Percentiles rank a stretch among this genome's conserved stretches.
These are phyloP conservation scores for Raddia guianensis DNA, from an alignment of 176 grass and related monocot genomes.

Conservation along the genomic window DNA sequence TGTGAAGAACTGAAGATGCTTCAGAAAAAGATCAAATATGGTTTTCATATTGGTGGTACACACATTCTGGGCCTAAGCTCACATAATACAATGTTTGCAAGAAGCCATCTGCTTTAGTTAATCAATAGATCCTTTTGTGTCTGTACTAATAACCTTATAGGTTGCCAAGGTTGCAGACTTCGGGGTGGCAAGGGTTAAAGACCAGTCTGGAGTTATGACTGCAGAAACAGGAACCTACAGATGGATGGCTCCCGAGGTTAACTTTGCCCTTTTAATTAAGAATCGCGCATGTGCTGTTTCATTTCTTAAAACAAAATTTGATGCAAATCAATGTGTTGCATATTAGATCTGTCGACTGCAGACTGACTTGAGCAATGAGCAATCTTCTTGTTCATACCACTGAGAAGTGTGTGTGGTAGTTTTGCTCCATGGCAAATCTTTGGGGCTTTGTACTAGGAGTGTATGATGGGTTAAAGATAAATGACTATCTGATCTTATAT, in stretches of 20 bases:
- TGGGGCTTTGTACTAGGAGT: neutral
- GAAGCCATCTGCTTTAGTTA: neutral
- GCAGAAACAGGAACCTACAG: slow-evolving; percentile 91
- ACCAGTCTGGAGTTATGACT: slow-evolving; percentile 87
- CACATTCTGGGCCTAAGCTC: neutral
- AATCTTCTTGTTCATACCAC: neutral
- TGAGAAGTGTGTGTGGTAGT: neutral
- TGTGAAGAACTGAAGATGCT: slow-evolving; percentile 12
- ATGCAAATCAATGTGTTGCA: slow-evolving; percentile 4
- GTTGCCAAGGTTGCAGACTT: slow-evolving; percentile 95
- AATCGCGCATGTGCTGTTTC: neutral
- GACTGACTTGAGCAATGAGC: neutral
- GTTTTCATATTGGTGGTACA: neutral
- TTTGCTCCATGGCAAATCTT: neutral
- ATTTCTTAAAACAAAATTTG: slow-evolving; percentile 24
- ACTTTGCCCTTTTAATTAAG: slow-evolving; percentile 13
- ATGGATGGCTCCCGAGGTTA: slow-evolving; percentile 92
- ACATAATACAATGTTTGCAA: slow-evolving; percentile 8
- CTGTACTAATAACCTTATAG: slow-evolving; percentile 40
- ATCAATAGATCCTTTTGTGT: neutral
- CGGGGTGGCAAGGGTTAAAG: slow-evolving; percentile 82
- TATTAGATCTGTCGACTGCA: slow-evolving; percentile 5
- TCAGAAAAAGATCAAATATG: neutral
- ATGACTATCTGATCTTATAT: neutral
- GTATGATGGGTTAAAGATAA: neutral